Evolutionary conservation across 208 protist species (phyloP).

Genomic region (Wallacemonas sp.): DNA sequence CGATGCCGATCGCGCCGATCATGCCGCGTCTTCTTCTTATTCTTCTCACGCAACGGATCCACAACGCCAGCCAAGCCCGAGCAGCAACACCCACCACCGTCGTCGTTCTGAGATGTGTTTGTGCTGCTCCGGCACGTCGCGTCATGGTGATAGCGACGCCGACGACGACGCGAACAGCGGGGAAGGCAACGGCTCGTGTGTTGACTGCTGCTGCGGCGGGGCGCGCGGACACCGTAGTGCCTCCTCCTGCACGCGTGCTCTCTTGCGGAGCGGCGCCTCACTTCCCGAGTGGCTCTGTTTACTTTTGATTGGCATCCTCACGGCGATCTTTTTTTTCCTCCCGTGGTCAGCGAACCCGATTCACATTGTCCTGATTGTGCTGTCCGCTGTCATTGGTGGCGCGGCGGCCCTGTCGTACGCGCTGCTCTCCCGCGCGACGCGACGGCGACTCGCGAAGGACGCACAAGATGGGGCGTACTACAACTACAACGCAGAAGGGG

Average conservation of each 20-base stretch:
- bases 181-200: not conserved
- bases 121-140: too few relatives aligned
- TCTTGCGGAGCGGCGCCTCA: constrained; percentile 14
- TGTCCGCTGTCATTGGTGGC: constrained; percentile 42
- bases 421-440: constrained; percentile 7
- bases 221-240: not conserved
- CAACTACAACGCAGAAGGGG: too few relatives aligned
- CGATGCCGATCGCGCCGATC: not conserved
- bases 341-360: constrained; percentile 61
- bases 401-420: constrained; percentile 45
- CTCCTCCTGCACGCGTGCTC: not conserved
- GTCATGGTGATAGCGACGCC: too few relatives aligned
- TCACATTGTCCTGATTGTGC: constrained; percentile 69
- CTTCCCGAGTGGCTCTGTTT: constrained; percentile 30
- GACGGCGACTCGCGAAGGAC: not conserved
- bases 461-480: not conserved
- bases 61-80: too few relatives aligned
- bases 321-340: constrained; percentile 67
- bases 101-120: too few relatives aligned
- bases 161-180: too few relatives aligned
- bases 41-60: not conserved
- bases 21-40: not conserved
- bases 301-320: constrained; percentile 36
- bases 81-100: too few relatives aligned
- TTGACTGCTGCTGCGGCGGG: not conserved